A percentile compares a stretch with the other conserved stretches of the same genome.
Conservation (phyloP, 2,329 filamentous ascomycete genomes). For the Aschersonia sp. region DNA sequence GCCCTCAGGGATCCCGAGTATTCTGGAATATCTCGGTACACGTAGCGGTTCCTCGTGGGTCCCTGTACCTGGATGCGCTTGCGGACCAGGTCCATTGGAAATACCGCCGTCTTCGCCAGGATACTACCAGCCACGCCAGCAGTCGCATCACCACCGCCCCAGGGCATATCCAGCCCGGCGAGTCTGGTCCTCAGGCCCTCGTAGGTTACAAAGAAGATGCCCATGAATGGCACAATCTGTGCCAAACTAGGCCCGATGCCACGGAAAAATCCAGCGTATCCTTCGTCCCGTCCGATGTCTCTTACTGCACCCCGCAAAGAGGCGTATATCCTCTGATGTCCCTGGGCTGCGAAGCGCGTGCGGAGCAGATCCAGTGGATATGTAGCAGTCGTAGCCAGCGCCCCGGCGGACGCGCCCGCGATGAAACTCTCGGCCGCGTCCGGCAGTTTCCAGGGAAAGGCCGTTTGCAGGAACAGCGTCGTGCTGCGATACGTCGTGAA, state of each 20-base stretch:
- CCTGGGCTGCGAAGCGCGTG: conserved; percentile 94
- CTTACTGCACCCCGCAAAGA: conserved; percentile 54
- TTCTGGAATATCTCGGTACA: conserved; percentile 76
- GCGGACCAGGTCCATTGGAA: conserved; percentile 81
- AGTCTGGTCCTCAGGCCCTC: conserved; percentile 57
- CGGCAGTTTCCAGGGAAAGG: conserved; percentile 34
- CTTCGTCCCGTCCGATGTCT: conserved; percentile 65
- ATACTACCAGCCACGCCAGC: conserved; percentile 71
- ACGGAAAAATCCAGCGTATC: conserved; percentile 68
- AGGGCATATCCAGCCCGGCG: conserved; percentile 40
- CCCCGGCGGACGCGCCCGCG: conserved; percentile 70
- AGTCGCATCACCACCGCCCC: conserved; percentile 68
- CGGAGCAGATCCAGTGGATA: conserved; percentile 89
- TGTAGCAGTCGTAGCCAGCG: conserved; percentile 64
- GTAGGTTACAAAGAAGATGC: conserved; percentile 84
- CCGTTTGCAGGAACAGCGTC: conserved; percentile 49
- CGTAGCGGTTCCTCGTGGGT: conserved; percentile 63
- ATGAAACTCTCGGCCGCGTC: conserved; percentile 65
- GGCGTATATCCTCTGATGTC: conserved; percentile 61
- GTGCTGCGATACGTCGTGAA: conserved; percentile 76
- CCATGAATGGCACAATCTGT: conserved; percentile 95
- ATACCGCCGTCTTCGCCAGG: conserved; percentile 75
- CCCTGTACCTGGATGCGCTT: conserved; percentile 94
- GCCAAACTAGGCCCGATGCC: conserved; percentile 67
- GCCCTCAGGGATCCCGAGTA: conserved; percentile 57